Evolutionary conservation across 805 yeast genomes (phyloP).

Genomic region (Tanozyma kutaoensis): DNA sequence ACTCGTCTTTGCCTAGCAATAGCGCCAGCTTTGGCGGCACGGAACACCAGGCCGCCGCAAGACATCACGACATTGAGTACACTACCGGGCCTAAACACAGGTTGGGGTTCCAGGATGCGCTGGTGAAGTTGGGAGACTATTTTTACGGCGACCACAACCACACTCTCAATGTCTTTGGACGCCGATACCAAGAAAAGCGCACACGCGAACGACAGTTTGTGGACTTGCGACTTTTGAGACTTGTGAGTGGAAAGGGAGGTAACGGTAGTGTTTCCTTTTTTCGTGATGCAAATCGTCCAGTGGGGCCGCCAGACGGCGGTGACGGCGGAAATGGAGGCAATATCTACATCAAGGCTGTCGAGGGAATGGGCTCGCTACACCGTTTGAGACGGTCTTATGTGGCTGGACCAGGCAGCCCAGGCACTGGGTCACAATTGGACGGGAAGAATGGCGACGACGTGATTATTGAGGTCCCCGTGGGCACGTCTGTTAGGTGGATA

Average conservation of each 20-base stretch:
- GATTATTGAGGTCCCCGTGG: slow-evolving; percentile 79
- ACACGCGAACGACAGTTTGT: too few relatives aligned
- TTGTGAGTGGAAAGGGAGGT: slow-evolving; percentile 79
- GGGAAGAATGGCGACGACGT: slow-evolving; percentile 79
- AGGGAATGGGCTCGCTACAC: slow-evolving; percentile 59
- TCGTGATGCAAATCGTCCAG: slow-evolving; percentile 71
- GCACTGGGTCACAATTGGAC: slow-evolving; percentile 66
- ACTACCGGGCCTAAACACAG: slow-evolving; percentile 2
- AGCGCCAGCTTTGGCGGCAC: neutral
- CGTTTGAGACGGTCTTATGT: slow-evolving; percentile 51
- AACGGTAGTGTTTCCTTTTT: slow-evolving; percentile 77
- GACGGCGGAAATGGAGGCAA: slow-evolving; percentile 95
- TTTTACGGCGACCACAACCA: slow-evolving; percentile 27
- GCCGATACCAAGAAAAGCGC: too few relatives aligned
- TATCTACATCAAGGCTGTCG: slow-evolving; percentile 70
- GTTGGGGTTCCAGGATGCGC: slow-evolving; percentile 4
- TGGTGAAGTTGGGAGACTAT: slow-evolving; percentile 17
- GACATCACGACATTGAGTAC: slow-evolving; percentile 2
- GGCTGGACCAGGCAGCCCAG: slow-evolving; percentile 63
- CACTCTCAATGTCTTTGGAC: slow-evolving; percentile 24
- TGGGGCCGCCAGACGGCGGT: slow-evolving; percentile 98
- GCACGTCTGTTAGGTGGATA: slow-evolving; percentile 78
- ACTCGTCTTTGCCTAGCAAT: neutral
- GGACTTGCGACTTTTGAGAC: slow-evolving; percentile 41
- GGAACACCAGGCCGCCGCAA: slow-evolving; percentile 1